Conservation (phyloP, 768 basidiomycete species). For the Lentinula raphanica region DNA sequence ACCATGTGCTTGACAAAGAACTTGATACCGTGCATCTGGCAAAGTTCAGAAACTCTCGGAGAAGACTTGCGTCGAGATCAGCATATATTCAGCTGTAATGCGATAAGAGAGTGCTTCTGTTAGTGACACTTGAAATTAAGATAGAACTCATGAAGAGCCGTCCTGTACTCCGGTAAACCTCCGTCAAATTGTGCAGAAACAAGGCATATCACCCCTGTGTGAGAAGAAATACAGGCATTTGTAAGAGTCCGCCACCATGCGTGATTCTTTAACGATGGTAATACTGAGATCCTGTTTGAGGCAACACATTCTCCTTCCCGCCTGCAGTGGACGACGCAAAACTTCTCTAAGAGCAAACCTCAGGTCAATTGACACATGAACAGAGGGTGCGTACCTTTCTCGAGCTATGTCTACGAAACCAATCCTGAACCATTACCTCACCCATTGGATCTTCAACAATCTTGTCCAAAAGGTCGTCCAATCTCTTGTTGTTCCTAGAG, state of each 20-base stretch:
- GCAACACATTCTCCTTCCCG: background rate
- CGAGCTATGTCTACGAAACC: background rate
- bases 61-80: background rate
- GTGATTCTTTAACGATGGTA: background rate
- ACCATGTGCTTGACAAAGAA: background rate
- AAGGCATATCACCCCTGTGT: background rate
- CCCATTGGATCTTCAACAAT: slow-evolving; percentile 1
- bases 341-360: background rate
- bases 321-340: background rate
- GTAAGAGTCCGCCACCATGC: background rate
- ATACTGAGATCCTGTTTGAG: background rate
- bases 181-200: background rate
- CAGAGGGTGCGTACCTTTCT: background rate
- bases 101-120: background rate
- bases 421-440: background rate
- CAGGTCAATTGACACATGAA: background rate
- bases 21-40: background rate
- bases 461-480: slow-evolving; percentile 2
- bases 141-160: background rate
- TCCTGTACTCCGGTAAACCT: background rate
- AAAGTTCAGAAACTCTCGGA: background rate
- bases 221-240: background rate
- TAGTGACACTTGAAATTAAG: background rate
- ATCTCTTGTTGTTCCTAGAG: background rate
- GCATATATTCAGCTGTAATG: background rate